These are phyloP conservation scores for Iberis amara DNA, from an alignment of 441 rosid species.

Conservation along the genomic window DNA sequence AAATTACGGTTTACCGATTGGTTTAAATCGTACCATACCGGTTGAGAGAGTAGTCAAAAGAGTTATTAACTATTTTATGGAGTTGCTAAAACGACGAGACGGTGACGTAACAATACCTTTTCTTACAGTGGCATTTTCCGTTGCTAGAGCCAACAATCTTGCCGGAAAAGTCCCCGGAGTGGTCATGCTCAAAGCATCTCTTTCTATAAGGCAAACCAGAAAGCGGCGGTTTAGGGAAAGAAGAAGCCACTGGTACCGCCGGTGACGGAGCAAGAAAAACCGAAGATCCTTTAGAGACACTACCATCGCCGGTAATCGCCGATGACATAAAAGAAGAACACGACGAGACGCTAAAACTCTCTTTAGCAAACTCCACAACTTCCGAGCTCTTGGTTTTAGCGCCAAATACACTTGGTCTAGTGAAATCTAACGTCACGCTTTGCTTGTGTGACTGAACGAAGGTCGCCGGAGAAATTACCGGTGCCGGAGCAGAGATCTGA, in stretches of 20 bases:
- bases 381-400: conserved; percentile 44
- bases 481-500: conserved; percentile 26
- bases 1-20: no score
- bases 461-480: conserved; percentile 20
- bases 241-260: conserved; percentile 41
- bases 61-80: conserved; percentile 5
- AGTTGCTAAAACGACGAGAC: conserved; percentile 21
- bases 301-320: conserved; percentile 82
- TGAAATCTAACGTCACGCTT: conserved; percentile 75
- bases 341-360: conserved; percentile 63
- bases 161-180: conserved; percentile 54
- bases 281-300: conserved; percentile 76
- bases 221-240: conserved; percentile 74
- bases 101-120: conserved; percentile 51
- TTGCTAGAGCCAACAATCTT: conserved; percentile 51
- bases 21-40: no score
- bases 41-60: conserved; percentile 24
- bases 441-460: conserved; percentile 49
- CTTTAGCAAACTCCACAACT: conserved; percentile 52
- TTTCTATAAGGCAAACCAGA: conserved; percentile 55
- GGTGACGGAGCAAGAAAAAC: conserved; percentile 45
- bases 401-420: conserved; percentile 50
- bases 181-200: conserved; percentile 67
- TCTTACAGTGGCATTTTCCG: conserved; percentile 84
- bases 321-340: conserved; percentile 83